Conservation (phyloP, 257 asterid species). For the Linaria vulgaris region DNA sequence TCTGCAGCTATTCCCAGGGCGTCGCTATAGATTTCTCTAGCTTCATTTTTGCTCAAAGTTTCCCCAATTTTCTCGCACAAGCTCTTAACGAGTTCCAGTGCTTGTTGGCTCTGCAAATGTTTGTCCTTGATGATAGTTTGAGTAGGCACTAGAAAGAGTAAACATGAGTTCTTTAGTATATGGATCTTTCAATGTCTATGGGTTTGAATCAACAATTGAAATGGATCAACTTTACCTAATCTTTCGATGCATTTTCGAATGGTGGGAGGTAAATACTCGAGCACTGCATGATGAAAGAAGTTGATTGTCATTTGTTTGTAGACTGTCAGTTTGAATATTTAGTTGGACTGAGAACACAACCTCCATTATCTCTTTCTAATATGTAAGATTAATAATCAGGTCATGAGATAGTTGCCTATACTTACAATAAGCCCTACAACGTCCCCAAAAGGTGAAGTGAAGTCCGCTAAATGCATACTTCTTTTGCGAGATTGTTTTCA, state of each 20-base stretch:
- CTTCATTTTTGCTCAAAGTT: not conserved
- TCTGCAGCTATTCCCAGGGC: conserved; percentile 17
- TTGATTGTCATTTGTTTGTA: too few species aligned
- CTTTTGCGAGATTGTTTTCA: not conserved
- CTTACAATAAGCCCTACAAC: conserved; percentile 18
- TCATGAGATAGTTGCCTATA: not conserved
- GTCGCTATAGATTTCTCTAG: not conserved
- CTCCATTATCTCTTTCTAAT: too few species aligned
- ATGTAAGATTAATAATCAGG: too few species aligned
- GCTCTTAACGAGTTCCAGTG: not conserved
- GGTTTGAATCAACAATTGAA: too few species aligned
- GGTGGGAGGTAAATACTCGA: not conserved
- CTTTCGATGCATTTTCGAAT: not conserved
- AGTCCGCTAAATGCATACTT: not conserved
- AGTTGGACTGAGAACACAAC: too few species aligned
- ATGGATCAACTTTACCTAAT: too few species aligned
- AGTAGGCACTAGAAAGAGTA: too few species aligned
- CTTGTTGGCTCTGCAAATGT: not conserved
- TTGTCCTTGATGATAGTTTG: not conserved
- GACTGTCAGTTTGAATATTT: too few species aligned
- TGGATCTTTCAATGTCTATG: too few species aligned
- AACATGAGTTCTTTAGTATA: too few species aligned
- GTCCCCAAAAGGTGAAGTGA: conserved; percentile 8
- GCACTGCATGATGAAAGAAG: too few species aligned
- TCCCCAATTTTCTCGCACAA: conserved; percentile 13